Evolutionary conservation across 139 green algal species (phyloP), one percentile per base, ranked within the genome.

Genomic region (Coelastrella sp.): DNA sequence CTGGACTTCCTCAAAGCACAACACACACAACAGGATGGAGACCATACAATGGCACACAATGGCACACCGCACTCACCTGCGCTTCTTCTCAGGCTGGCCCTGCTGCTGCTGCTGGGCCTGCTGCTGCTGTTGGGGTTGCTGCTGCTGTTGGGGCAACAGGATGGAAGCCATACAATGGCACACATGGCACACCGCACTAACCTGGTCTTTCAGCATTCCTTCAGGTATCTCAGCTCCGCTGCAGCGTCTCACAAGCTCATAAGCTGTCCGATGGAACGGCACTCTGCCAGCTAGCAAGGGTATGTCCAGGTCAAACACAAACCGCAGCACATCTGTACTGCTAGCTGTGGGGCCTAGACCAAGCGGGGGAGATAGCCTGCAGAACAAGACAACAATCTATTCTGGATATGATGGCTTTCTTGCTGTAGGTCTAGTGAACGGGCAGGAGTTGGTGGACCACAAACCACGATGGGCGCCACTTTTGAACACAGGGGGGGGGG

Each of bases 261-360:
- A 97, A 5, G 92, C 90, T 11, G 95, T 96, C 32, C 88, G 92
- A 71, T 97, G 93, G 90, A 97, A 97, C 11, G 94, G 94, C 86
- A 97, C 92, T 2, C 94, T 89, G 22, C 92, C 94, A 20, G 94
- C 23, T 58, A 96, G 90, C 58, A 98, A 89, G 4, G 96, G 96
- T 65, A 98, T 97, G 87, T 98, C 94, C 80, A 98, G 91, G 73
- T 96, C 94, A 87, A 95, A 96, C 83, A 97, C 95, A 90, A 97
- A 97, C 59, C 92, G 90, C 74, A 97, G 89, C 60, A 98, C 93
- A 79, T 98, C 95, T 66, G 91, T 94, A 80, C 90, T 92, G 59
- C 93, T 93, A 2, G 96, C 95, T n/a, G 90, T 84, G 0, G 92
- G 73, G 4, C 94, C 94, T 57, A 98, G 93, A 16, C 96, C 96